Conservation (phyloP, 2,329 filamentous ascomycete genomes). For the Fusarium sulawesiense region DNA sequence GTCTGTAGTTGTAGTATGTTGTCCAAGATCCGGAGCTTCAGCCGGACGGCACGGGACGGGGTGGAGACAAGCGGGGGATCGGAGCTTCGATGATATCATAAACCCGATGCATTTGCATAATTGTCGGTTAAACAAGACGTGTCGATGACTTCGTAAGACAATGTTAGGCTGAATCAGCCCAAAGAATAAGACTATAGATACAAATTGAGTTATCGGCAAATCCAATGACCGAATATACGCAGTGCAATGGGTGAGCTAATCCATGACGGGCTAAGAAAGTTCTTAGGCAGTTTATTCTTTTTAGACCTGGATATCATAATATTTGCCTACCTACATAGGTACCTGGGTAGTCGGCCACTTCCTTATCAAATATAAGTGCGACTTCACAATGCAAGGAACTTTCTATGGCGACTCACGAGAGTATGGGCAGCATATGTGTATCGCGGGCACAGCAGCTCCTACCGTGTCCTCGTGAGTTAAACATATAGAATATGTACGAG, state of each 20-base stretch:
- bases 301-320: background rate
- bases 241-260: background rate
- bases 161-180: background rate
- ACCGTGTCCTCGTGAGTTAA: background rate
- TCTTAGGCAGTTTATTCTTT: background rate
- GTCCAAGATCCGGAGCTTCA: background rate
- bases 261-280: background rate
- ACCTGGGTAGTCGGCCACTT: background rate
- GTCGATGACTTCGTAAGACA: background rate
- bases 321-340: too few species aligned
- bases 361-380: background rate
- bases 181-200: background rate
- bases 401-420: background rate
- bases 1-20: background rate
- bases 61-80: background rate
- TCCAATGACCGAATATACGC: background rate
- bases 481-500: background rate
- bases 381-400: background rate
- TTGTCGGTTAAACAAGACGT: background rate
- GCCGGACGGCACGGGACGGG: slow-evolving; percentile 8
- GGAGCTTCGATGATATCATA: slow-evolving; percentile 8
- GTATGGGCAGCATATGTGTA: background rate
- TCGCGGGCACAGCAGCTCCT: background rate
- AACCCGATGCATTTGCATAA: background rate
- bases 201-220: background rate